Conservation (phyloP, 2,329 filamentous ascomycete genomes). For the Colletotrichum eremochloae region DNA sequence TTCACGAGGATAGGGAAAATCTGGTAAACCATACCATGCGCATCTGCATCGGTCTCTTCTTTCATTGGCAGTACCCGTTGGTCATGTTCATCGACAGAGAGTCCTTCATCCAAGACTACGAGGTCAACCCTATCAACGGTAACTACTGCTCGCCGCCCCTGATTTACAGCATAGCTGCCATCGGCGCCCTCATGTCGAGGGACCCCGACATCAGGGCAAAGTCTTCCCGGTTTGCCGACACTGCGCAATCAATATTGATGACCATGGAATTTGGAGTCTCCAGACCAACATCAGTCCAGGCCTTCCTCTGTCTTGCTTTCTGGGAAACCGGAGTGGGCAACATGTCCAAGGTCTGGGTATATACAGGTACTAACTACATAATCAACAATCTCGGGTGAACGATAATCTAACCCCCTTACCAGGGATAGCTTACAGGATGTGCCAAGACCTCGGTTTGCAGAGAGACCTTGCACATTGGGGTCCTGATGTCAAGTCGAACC, state of each 20-base stretch:
- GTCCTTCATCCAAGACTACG: conserved; percentile 43
- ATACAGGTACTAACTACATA: conserved; percentile 19
- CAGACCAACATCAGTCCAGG: conserved; percentile 46
- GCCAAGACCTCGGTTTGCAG: conserved; percentile 49
- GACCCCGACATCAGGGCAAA: conserved; percentile 29
- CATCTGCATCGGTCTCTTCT: conserved; percentile 45
- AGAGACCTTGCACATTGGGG: conserved; percentile 46
- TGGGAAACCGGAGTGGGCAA: conserved; percentile 48
- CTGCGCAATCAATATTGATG: conserved; percentile 47
- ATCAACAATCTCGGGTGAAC: too few species aligned
- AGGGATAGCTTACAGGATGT: conserved; percentile 51
- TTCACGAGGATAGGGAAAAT: conserved; percentile 6
- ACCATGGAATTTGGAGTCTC: conserved; percentile 43
- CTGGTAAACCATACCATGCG: conserved; percentile 26
- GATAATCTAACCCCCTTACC: not conserved
- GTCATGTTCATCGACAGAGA: conserved; percentile 51
- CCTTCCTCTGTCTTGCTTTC: conserved; percentile 47
- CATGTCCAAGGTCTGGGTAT: conserved; percentile 47
- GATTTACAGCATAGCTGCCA: conserved; percentile 44
- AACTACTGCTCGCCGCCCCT: conserved; percentile 48
- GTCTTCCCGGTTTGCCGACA: conserved; percentile 39
- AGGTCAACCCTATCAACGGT: conserved; percentile 32
- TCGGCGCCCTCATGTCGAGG: conserved; percentile 45
- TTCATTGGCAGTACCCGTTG: conserved; percentile 49
- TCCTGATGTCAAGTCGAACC: conserved; percentile 40